These are phyloP conservation scores for Trypanosoma vivax DNA, from an alignment of 208 protist species.

Conservation along the genomic window DNA sequence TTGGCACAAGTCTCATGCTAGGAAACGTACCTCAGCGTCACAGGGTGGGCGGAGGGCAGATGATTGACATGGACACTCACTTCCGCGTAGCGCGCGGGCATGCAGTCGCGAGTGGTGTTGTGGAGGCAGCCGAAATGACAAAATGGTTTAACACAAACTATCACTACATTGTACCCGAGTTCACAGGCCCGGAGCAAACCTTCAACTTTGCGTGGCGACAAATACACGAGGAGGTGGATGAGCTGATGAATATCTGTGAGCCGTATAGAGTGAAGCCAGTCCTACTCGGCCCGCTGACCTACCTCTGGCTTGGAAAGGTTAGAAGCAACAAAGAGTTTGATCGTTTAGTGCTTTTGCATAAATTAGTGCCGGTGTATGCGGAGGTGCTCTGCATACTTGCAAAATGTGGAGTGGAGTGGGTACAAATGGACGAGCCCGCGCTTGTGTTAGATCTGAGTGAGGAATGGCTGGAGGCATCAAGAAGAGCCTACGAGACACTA, in stretches of 20 bases:
- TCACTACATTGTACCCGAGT: slow-evolving; percentile 90
- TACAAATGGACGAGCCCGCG: slow-evolving; percentile 85
- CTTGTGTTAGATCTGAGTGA: slow-evolving; percentile 62
- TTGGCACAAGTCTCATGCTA: slow-evolving; percentile 63
- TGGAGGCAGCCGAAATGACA: slow-evolving; percentile 79
- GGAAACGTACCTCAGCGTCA: slow-evolving; percentile 72
- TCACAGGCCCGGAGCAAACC: slow-evolving; percentile 31
- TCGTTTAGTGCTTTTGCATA: slow-evolving; percentile 29
- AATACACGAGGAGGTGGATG: slow-evolving; percentile 50
- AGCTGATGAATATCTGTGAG: slow-evolving; percentile 38
- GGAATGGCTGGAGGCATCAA: slow-evolving; percentile 22
- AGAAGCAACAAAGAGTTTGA: slow-evolving; percentile 40
- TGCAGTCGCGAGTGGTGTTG: slow-evolving; percentile 35
- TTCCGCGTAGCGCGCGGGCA: slow-evolving; percentile 86
- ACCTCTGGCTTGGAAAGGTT: slow-evolving; percentile 68
- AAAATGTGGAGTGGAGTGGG: slow-evolving; percentile 41
- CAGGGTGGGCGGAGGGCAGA: slow-evolving; percentile 8
- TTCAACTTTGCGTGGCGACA: slow-evolving; percentile 35
- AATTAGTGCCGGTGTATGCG: slow-evolving; percentile 58
- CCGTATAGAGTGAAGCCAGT: slow-evolving; percentile 49
- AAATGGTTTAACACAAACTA: slow-evolving; percentile 94
- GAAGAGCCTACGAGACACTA: slow-evolving; percentile 27
- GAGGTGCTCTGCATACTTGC: slow-evolving; percentile 51
- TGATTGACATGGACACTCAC: slow-evolving; percentile 58
- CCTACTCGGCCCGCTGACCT: slow-evolving; percentile 78